Evolutionary conservation across 1,284 basidiomycete species (phyloP), one percentile per base, ranked within the genome.

Genomic region (Leccinum subspadiceum): DNA sequence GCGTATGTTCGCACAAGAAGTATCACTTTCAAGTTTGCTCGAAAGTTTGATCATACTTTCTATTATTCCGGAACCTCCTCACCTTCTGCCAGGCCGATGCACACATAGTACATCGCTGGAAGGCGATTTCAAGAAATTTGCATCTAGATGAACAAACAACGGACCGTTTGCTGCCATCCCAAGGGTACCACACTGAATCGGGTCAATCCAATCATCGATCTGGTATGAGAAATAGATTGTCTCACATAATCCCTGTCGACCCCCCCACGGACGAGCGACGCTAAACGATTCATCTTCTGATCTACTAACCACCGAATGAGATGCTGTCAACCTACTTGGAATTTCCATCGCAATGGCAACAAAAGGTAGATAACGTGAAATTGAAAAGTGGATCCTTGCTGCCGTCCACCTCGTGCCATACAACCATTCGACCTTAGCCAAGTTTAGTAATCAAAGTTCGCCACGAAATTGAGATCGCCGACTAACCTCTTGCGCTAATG

Each of bases 311-410:
- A 35, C 20, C 5, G 9, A 39, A 17, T 17, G 48, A 39, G 24
- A 26, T 4, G 22, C 3, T 7, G 10, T n/a, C 9, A 3, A 52
- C 63, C 13, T 46, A 67, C 66, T 59, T 6, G 57, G 54, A 53
- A 71, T 59, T 12, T 62, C 60, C 61, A 68, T 54, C 2, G 49
- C 60, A 22, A 70, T 54, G 8, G 65, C 64, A 53, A 60, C 33
- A 17, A 71, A 71, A 29, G 70, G 68, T 5, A 69, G 53, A 58
- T 71, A 70, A 22, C 70, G 68, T 22, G 46, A 61, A 17, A 50
- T 17, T 29, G 54, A 15, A 58, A 71, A 71, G 44, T 69, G 58
- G 17, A 65, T 54, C 54, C 68, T 57, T 44, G 55, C 52, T 7
- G 56, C 39, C 9, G 66, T 61, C 68, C 68, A 69, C 53, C 13